Base-by-base conservation (phyloP, 257 asterid species). In the Linaria vulgaris region DNA sequence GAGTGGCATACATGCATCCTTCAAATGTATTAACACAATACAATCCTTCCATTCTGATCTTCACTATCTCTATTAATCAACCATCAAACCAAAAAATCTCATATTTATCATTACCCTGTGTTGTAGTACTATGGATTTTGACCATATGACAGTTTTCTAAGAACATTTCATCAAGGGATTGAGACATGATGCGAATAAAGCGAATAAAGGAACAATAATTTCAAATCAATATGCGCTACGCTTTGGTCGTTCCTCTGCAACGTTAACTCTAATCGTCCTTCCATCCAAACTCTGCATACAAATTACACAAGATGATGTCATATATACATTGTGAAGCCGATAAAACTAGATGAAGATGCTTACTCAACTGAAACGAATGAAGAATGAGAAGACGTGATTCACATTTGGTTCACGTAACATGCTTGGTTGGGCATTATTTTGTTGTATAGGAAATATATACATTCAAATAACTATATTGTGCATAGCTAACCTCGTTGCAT, bases 271-370 rank as follows among this genome's bases (percentile, higher is more conserved):
- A 61, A 88, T 80, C 0, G 88, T 68, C 63, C 96, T 76, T 23
- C 95, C 96, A 6, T 82, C 95, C 79, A 88, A 49, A 78, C 69
- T 71, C 96, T 88, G 91, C 72, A 78, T 58, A 50, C 59, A 55
- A n/a, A 45, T 17, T 24, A 37, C 37, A 73, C 3, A 56, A 56
- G 9, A 0, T 20, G 23, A 49, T 67, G 46, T 25, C 37, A 66
- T 17, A 30, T 27, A 5, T 5, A 6, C 34, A 16, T 52, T 21
- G n/a, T n/a, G n/a, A n/a, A n/a, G n/a, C n/a, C n/a, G n/a, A n/a
- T n/a, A n/a, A n/a, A n/a, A n/a, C n/a, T n/a, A n/a, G n/a, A n/a
- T n/a, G n/a, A n/a, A n/a, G n/a, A n/a, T n/a, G n/a, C n/a, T n/a
- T n/a, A n/a, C n/a, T n/a, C n/a, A n/a, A n/a, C n/a, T n/a, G n/a